Percentiles rank a stretch among this genome's conserved stretches.
These are phyloP conservation scores for Dactylellina sp. DNA, from an alignment of 2,329 filamentous ascomycete genomes.

Conservation along the genomic window DNA sequence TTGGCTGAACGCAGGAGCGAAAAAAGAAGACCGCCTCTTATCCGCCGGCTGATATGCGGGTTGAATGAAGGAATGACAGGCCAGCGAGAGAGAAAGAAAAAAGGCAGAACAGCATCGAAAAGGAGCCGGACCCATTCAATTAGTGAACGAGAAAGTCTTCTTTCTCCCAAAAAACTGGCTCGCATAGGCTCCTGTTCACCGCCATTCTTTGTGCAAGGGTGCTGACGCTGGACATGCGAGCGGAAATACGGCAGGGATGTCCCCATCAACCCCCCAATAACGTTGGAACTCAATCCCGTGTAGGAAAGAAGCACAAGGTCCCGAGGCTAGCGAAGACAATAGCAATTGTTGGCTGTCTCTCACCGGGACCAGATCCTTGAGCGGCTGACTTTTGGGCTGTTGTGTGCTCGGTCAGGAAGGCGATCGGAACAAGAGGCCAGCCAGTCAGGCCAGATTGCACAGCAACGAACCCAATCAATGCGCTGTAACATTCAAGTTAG, in stretches of 20 bases:
- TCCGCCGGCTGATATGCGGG: slow-evolving; percentile 27
- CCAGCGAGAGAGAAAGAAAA: slow-evolving; percentile 7
- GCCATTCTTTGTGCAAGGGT: slow-evolving; percentile 31
- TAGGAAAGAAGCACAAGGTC: slow-evolving; percentile 46
- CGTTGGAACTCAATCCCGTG: slow-evolving; percentile 16
- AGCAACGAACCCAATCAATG: slow-evolving; percentile 5
- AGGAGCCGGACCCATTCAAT: not conserved
- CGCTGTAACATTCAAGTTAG: no score
- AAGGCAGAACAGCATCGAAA: slow-evolving; percentile 17
- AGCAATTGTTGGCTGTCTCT: slow-evolving; percentile 49
- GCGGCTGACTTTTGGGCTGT: slow-evolving; percentile 42
- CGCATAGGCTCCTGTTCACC: not conserved
- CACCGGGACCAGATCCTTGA: slow-evolving; percentile 43
- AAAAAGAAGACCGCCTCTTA: slow-evolving; percentile 23
- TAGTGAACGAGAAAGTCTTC: not conserved
- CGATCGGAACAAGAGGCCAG: slow-evolving; percentile 1
- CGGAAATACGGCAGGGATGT: slow-evolving; percentile 55
- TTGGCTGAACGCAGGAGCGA: slow-evolving; percentile 35
- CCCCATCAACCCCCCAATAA: slow-evolving; percentile 25
- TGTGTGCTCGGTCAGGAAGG: slow-evolving; percentile 31
- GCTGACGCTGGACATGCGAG: slow-evolving; percentile 51
- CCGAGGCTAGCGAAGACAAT: slow-evolving; percentile 55
- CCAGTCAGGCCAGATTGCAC: slow-evolving; percentile 8
- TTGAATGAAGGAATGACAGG: slow-evolving; percentile 4
- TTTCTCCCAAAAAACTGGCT: slow-evolving; percentile 21